phyloP scores from a whole-genome alignment of 345 rosid genomes.

The Triadica sebifera region DNA sequence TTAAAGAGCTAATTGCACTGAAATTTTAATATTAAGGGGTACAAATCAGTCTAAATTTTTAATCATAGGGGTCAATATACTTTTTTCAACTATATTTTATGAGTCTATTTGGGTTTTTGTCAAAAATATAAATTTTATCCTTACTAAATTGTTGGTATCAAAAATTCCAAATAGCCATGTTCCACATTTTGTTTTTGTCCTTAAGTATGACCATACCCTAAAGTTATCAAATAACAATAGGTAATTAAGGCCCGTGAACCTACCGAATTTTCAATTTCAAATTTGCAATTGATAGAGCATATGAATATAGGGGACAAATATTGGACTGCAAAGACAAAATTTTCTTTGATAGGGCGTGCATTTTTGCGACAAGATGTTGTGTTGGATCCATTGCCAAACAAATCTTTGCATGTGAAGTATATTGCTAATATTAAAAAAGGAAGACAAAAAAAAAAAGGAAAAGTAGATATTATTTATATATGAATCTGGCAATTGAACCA shows the following conservation, averaged over 20 bases:
- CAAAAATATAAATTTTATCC: too few relatives aligned
- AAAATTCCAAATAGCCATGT: neutral
- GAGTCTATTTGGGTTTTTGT: too few relatives aligned
- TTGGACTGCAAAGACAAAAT: neutral
- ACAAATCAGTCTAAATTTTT: too few relatives aligned
- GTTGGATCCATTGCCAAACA: constrained; percentile 3
- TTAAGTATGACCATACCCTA: neutral
- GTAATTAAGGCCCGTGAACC: constrained; percentile 11
- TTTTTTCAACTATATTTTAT: too few relatives aligned
- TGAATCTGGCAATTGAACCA: too few relatives aligned
- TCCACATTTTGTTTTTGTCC: neutral
- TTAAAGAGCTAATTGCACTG: too few relatives aligned
- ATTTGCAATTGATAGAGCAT: neutral
- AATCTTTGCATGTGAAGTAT: constrained; percentile 11
- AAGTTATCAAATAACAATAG: neutral
- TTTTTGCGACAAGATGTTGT: neutral
- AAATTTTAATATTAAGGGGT: too few relatives aligned
- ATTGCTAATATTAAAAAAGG: neutral
- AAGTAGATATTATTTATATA: too few relatives aligned
- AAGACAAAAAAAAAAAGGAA: too few relatives aligned
- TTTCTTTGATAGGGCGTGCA: neutral
- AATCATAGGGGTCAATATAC: too few relatives aligned
- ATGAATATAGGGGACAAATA: neutral
- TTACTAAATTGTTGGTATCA: too few relatives aligned
- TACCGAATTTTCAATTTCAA: neutral